phyloP scores from a whole-genome alignment of 192 early-diverging fungal species.

The Coemansia sp. region DNA sequence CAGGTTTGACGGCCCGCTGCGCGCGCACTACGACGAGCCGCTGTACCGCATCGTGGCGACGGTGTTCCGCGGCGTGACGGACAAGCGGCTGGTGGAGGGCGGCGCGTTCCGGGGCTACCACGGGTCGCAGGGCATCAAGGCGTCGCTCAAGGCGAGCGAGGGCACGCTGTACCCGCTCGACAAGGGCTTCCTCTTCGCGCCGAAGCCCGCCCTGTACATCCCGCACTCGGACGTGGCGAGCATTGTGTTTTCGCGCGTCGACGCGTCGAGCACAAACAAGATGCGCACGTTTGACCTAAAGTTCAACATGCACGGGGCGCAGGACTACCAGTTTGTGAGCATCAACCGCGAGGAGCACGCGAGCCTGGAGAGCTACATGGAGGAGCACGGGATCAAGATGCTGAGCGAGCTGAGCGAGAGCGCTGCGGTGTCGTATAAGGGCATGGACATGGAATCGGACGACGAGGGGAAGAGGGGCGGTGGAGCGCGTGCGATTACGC shows the following conservation, averaged over 20 bases:
- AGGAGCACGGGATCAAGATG: constrained; percentile 79
- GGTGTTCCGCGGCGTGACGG: constrained; percentile 80
- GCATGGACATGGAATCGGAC: constrained; percentile 40
- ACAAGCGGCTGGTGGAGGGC: constrained; percentile 72
- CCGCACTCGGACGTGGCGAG: constrained; percentile 79
- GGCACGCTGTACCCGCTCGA: constrained; percentile 92
- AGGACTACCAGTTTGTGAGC: constrained; percentile 83
- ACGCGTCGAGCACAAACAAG: constrained; percentile 49
- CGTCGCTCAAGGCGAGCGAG: constrained; percentile 96
- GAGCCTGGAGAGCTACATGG: constrained; percentile 76
- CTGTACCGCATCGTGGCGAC: constrained; percentile 82
- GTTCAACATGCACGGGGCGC: constrained; percentile 77
- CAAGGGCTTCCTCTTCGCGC: constrained; percentile 90
- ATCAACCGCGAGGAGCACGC: constrained; percentile 90
- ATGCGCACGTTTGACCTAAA: constrained; percentile 90
- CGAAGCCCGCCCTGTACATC: constrained; percentile 91
- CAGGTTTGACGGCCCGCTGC: constrained; percentile 73
- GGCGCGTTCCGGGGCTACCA: constrained; percentile 68
- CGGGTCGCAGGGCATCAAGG: constrained; percentile 81
- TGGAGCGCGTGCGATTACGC: neutral
- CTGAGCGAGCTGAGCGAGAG: constrained; percentile 68
- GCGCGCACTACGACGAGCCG: constrained; percentile 82
- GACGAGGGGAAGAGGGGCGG: constrained; percentile 13
- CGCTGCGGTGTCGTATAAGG: constrained; percentile 31
- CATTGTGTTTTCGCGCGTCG: constrained; percentile 85